phyloP scores from a whole-genome alignment of 78 protist species.

The Salpingoeca rosetta region DNA sequence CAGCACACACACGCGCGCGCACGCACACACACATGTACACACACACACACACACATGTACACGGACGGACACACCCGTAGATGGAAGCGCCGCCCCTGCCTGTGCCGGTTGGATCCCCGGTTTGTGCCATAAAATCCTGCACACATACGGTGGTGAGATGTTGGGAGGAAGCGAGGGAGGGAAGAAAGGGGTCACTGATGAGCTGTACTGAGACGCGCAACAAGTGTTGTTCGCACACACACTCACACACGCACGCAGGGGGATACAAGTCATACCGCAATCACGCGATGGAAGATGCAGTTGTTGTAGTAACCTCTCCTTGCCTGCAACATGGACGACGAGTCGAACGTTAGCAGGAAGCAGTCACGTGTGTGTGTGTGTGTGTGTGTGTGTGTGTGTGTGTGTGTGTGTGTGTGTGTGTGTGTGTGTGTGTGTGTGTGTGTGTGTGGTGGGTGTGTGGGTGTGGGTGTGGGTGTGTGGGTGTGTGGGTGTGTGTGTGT shows the following conservation, averaged over 20 bases:
- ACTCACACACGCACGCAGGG: not conserved
- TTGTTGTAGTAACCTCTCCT: conserved; percentile 50
- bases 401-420: too few species aligned
- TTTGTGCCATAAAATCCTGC: conserved; percentile 70
- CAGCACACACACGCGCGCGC: too few species aligned
- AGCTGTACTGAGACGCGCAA: too few species aligned
- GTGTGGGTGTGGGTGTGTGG: too few species aligned
- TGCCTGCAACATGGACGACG: conserved; percentile 10
- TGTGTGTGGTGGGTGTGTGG: not conserved
- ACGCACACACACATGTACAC: not conserved
- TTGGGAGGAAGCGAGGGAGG: too few species aligned
- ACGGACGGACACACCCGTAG: conserved; percentile 69
- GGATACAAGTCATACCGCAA: conserved; percentile 6
- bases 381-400: too few species aligned
- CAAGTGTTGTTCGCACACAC: too few species aligned
- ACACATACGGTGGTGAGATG: too few species aligned
- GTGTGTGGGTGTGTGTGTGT: too few species aligned
- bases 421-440: too few species aligned
- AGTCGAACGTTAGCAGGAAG: not conserved
- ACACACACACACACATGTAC: too few species aligned
- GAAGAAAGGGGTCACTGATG: too few species aligned
- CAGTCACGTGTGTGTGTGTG: not conserved
- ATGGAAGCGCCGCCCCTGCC: conserved; percentile 81
- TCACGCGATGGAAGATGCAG: conserved; percentile 61
- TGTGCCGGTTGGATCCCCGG: conserved; percentile 88